Base-by-base conservation (phyloP, 139 green algal genomes). In the Chlorella ohadii region DNA sequence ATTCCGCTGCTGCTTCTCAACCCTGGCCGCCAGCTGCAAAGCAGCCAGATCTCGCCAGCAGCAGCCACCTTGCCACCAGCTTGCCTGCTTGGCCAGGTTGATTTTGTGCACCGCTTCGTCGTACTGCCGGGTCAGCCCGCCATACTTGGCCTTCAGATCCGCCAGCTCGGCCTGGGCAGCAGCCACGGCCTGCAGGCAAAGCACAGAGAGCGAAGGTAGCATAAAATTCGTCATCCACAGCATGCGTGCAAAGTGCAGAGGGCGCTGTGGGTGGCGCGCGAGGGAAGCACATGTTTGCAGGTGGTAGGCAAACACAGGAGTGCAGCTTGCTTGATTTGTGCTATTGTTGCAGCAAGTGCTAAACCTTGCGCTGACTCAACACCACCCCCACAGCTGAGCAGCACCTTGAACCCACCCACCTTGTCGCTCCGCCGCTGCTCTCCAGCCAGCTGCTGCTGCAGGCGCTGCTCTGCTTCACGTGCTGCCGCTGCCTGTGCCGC, bases 51-150 rank as follows among this genome's bases (percentile, higher is more conserved):
- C n/a, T n/a, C n/a, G n/a, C n/a, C n/a, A n/a, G n/a, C n/a, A n/a
- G n/a, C n/a, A n/a, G n/a, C n/a, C n/a, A n/a, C n/a, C n/a, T n/a
- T n/a, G n/a, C 39, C 36, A 7, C 15, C n/a, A 5, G 31, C 22
- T 11, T 38, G 41, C 76, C 76, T 82, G 78, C 44, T 66, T 66
- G 47, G 85, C 85, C 47, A 89, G 56, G 65, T 89, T 79, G 78
- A 34, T 31, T 11, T 33, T 56, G 70, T 89, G 85, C 63, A 89
- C 79, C n/a, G 70, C 79, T 41, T 89, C 85, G 31, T 89, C 85
- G 59, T 86, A 82, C 79, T 89, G 85, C 57, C 55, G 36, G 16
- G 79, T 79, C 70, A 86, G 64, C 31, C 41, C 64, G 36, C 25
- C 72, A 25, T 89, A 44, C 57, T 64, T 71, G 23, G 51, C 41